Percentiles rank a stretch among this genome's conserved stretches.
Evolutionary conservation across 179 eudicot species (phyloP).

Genomic region (Beta macrorhiza): DNA sequence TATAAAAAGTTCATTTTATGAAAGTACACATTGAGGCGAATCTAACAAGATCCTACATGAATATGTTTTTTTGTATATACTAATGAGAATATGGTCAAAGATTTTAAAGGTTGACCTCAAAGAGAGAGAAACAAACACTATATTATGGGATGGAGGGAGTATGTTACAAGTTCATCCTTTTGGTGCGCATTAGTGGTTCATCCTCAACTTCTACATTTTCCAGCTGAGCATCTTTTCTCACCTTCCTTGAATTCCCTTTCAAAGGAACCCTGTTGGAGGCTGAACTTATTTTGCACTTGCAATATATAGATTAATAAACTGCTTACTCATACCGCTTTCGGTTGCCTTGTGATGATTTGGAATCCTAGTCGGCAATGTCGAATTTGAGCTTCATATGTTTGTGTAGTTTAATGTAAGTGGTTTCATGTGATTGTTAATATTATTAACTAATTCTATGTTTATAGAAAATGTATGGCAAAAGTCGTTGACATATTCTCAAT

Average conservation of each 20-base stretch:
- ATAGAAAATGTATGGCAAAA: slow-evolving; percentile 11
- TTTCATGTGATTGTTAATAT: slow-evolving; percentile 22
- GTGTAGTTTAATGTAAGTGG: slow-evolving; percentile 23
- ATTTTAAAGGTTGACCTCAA: too few species aligned
- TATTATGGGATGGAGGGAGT: too few species aligned
- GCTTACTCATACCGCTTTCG: slow-evolving; percentile 20
- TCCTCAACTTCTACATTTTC: slow-evolving; percentile 33
- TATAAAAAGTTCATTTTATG: too few species aligned
- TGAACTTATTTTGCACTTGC: slow-evolving; percentile 22
- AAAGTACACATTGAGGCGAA: too few species aligned
- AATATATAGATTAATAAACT: slow-evolving; percentile 1
- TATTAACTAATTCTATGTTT: slow-evolving; percentile 29
- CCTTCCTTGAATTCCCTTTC: slow-evolving; percentile 19
- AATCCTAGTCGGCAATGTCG: slow-evolving; percentile 22
- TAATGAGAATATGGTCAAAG: too few species aligned
- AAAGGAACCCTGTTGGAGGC: slow-evolving; percentile 27
- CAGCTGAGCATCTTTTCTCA: slow-evolving; percentile 21
- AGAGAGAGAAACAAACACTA: too few species aligned
- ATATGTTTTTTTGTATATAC: too few species aligned
- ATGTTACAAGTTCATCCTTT: slow-evolving; percentile 27
- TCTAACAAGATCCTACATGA: too few species aligned
- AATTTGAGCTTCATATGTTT: slow-evolving; percentile 9
- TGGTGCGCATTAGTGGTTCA: slow-evolving; percentile 33
- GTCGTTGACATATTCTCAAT: slow-evolving; percentile 30
- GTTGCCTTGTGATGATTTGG: slow-evolving; percentile 14